Conservation (phyloP, 73 alveolate genomes). For the Durusdinium trenchii region DNA sequence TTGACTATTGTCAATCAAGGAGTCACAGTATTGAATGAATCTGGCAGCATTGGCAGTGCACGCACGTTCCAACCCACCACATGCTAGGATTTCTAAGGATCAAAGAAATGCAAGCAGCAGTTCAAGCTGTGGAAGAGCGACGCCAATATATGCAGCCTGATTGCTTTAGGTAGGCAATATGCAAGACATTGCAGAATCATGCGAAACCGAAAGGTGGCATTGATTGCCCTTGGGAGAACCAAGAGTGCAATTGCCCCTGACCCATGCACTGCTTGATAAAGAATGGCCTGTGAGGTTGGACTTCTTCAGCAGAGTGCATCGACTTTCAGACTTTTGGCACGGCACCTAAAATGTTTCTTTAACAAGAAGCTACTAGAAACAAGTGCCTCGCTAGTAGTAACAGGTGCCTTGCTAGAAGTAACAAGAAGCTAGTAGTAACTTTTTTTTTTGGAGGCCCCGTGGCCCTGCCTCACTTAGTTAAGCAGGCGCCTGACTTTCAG, state of each 20-base stretch:
- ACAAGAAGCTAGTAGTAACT: too few relatives aligned
- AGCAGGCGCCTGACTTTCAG: too few relatives aligned
- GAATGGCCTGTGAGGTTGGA: constrained; percentile 42
- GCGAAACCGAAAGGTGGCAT: background rate
- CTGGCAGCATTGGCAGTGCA: background rate
- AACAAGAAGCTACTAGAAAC: too few relatives aligned
- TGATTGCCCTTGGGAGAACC: background rate
- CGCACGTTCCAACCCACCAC: background rate
- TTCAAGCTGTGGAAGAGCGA: constrained; percentile 65
- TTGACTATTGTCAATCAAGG: too few relatives aligned
- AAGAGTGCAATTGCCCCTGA: background rate
- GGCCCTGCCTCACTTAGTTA: too few relatives aligned
- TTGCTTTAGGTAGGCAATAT: background rate
- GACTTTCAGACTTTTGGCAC: constrained; percentile 67
- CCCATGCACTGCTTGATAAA: background rate
- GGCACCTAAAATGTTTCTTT: too few relatives aligned
- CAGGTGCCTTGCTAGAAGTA: too few relatives aligned
- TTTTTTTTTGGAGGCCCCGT: too few relatives aligned
- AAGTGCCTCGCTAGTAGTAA: too few relatives aligned
- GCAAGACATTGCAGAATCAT: background rate
- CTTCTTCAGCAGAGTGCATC: constrained; percentile 56
- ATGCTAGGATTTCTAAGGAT: constrained; percentile 4
- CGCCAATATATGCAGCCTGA: constrained; percentile 39
- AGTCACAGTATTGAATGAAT: background rate
- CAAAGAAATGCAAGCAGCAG: constrained; percentile 85